Conservation (phyloP, 2,329 filamentous ascomycete species). For the Neofusicoccum cordaticola region DNA sequence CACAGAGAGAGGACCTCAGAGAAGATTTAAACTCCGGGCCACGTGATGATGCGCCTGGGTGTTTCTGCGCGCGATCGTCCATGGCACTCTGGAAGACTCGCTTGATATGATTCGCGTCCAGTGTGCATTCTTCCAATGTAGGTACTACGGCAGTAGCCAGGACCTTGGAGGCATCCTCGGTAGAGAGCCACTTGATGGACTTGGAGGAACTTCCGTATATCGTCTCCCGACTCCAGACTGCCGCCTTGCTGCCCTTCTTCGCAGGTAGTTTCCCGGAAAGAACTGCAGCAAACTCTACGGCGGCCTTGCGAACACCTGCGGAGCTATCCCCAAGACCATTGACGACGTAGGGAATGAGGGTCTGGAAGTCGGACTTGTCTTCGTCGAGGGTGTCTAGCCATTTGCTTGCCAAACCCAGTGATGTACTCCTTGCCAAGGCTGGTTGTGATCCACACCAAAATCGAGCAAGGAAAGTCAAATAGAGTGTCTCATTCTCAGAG, state of each 20-base stretch:
- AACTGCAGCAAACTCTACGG: conserved; percentile 59
- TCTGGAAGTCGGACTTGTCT: conserved; percentile 65
- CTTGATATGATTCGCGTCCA: conserved; percentile 71
- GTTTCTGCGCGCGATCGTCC: conserved; percentile 47
- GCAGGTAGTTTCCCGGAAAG: conserved; percentile 20
- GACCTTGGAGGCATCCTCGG: conserved; percentile 59
- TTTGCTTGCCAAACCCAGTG: conserved; percentile 57
- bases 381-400: conserved; percentile 30
- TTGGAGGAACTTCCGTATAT: conserved; percentile 61
- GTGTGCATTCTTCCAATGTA: conserved; percentile 77
- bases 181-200: conserved; percentile 56
- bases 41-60: conserved; percentile 21
- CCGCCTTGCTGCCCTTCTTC: conserved; percentile 35
- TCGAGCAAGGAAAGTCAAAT: conserved; percentile 71
- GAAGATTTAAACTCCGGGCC: conserved; percentile 58
- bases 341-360: conserved; percentile 77
- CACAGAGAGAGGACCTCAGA: conserved; percentile 62
- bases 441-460: conserved; percentile 73
- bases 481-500: conserved; percentile 55
- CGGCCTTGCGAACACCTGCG: conserved; percentile 71
- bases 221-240: conserved; percentile 30
- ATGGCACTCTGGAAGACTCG: conserved; percentile 61
- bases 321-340: conserved; percentile 72
- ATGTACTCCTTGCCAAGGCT: conserved; percentile 64
- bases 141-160: conserved; percentile 68